Conservation (phyloP, 805 yeast genomes). For the Lachancea lanzarotensis region DNA sequence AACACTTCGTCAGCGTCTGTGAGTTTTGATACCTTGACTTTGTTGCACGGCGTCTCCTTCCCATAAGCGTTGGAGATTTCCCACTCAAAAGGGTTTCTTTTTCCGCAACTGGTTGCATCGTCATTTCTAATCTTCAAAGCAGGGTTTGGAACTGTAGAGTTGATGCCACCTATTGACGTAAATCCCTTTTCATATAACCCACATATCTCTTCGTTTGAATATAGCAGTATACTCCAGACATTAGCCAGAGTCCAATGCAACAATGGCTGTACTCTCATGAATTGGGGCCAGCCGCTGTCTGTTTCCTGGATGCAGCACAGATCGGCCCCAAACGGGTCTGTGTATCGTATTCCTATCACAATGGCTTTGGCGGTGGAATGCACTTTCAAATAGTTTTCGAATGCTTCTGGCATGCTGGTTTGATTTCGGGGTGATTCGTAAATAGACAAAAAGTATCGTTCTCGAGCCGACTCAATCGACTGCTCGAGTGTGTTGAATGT, state of each 20-base stretch:
- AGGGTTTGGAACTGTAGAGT: conserved; percentile 70
- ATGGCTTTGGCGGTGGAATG: conserved; percentile 60
- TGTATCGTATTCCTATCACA: conserved; percentile 78
- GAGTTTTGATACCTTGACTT: conserved; percentile 10
- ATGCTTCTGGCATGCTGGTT: conserved; percentile 57
- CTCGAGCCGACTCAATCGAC: conserved; percentile 54
- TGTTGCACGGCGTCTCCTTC: conserved; percentile 2
- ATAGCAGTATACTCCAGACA: conserved; percentile 75
- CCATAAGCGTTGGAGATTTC: conserved; percentile 22
- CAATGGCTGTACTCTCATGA: conserved; percentile 79
- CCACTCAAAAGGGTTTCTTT: conserved; percentile 19
- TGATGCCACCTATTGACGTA: conserved; percentile 80
- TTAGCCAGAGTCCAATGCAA: conserved; percentile 80
- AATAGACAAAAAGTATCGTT: conserved; percentile 48
- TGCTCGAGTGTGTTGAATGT: conserved; percentile 65
- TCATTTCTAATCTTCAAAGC: conserved; percentile 32
- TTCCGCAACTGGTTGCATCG: not conserved
- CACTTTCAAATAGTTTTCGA: conserved; percentile 48
- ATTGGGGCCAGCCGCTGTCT: conserved; percentile 88
- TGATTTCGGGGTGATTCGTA: conserved; percentile 30
- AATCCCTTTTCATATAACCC: conserved; percentile 73
- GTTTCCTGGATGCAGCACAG: conserved; percentile 63
- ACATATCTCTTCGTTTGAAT: conserved; percentile 61
- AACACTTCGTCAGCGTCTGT: conserved; percentile 10
- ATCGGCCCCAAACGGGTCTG: conserved; percentile 74